phyloP scores from a whole-genome alignment of 345 rosid genomes.

The Hibiscus tridactylites region DNA sequence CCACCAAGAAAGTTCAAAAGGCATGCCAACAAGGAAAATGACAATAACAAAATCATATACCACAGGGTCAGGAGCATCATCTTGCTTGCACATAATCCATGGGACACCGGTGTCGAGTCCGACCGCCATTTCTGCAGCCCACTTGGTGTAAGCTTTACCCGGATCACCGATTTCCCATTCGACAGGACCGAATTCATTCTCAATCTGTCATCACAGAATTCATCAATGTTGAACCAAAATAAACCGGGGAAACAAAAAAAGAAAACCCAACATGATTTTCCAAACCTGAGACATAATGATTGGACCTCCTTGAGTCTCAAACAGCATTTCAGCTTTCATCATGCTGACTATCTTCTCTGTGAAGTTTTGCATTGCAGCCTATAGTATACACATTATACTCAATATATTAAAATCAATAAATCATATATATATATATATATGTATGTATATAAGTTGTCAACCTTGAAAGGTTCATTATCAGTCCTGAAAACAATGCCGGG shows the following conservation, averaged over 20 bases:
- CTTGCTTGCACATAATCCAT: slow-evolving; percentile 99
- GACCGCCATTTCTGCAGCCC: slow-evolving; percentile 92
- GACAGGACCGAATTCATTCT: slow-evolving; percentile 88
- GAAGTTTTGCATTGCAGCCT: slow-evolving; percentile 87
- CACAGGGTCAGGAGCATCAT: slow-evolving; percentile 84
- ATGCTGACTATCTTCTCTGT: slow-evolving; percentile 87
- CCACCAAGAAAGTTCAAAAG: too few relatives aligned
- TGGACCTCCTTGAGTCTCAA: slow-evolving; percentile 90
- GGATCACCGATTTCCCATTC: slow-evolving; percentile 82
- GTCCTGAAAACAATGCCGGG: slow-evolving; percentile 20
- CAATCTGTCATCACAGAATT: slow-evolving; percentile 43
- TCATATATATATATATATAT: not conserved
- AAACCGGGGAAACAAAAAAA: not conserved
- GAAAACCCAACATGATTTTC: not conserved
- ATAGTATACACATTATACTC: not conserved
- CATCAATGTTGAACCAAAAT: not conserved
- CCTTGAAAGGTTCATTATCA: slow-evolving; percentile 22
- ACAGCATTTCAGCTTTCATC: slow-evolving; percentile 93
- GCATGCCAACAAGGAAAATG: too few relatives aligned
- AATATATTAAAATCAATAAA: not conserved
- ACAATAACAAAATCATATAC: slow-evolving; percentile 22
- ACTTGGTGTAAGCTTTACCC: slow-evolving; percentile 65
- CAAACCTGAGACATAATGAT: slow-evolving; percentile 87
- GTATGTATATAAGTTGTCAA: not conserved
- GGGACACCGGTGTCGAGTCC: slow-evolving; percentile 85